Conservation (phyloP, 2,329 filamentous ascomycete genomes). For the Colletotrichum acutatum region DNA sequence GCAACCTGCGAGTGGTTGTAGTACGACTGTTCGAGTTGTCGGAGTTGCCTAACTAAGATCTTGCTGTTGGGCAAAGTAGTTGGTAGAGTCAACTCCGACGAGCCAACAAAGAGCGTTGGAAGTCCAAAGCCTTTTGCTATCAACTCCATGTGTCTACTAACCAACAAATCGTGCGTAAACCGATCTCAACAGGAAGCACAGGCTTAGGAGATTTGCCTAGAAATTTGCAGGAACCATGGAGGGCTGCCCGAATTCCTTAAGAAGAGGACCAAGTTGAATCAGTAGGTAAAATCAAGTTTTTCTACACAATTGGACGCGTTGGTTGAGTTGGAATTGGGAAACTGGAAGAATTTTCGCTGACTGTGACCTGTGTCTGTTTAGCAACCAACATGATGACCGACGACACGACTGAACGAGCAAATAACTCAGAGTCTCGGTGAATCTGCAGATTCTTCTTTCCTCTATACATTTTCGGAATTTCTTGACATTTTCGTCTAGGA, state of each 20-base stretch:
- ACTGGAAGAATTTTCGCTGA: background rate
- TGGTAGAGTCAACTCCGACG: background rate
- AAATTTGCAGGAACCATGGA: background rate
- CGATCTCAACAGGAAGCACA: background rate
- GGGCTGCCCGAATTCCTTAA: background rate
- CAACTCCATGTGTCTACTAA: background rate
- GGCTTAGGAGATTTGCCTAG: background rate
- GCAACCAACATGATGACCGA: background rate
- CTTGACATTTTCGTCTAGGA: background rate
- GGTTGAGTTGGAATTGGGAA: background rate
- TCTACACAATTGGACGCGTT: background rate
- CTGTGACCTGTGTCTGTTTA: background rate
- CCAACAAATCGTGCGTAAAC: background rate
- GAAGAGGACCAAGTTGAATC: background rate
- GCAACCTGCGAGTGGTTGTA: background rate
- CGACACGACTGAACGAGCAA: background rate
- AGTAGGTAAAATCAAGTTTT: background rate
- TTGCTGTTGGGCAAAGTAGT: background rate
- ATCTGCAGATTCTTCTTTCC: background rate
- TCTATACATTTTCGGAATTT: background rate
- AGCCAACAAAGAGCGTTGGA: background rate
- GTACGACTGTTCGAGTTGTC: background rate
- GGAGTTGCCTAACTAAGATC: background rate
- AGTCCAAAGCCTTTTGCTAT: background rate
- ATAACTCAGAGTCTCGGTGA: background rate